Evolutionary conservation across 2,329 filamentous ascomycete genomes (phyloP).

Genomic region (Lecanicillium sp.): DNA sequence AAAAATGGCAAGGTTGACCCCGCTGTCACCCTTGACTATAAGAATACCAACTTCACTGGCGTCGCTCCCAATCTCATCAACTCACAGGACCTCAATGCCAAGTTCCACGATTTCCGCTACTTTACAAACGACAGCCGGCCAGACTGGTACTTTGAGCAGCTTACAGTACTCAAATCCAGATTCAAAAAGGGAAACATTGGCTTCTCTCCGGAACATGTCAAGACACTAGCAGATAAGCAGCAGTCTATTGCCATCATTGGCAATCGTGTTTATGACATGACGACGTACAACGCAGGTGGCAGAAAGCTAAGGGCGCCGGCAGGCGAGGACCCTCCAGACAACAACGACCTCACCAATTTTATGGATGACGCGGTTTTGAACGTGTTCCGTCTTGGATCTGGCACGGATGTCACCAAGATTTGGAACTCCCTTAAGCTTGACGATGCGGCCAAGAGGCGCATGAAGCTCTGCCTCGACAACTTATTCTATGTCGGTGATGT

Average conservation of each 20-base stretch:
- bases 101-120: conserved; percentile 89
- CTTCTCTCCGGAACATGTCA: conserved; percentile 71
- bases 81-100: conserved; percentile 60
- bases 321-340: conserved; percentile 39
- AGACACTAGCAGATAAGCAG: conserved; percentile 57
- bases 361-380: conserved; percentile 69
- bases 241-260: conserved; percentile 73
- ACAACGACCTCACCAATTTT: conserved; percentile 59
- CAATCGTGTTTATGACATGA: conserved; percentile 79
- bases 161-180: conserved; percentile 65
- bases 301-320: conserved; percentile 52
- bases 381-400: conserved; percentile 70
- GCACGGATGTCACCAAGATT: conserved; percentile 73
- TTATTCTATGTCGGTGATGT: conserved; percentile 90
- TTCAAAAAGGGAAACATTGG: conserved; percentile 86
- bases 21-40: conserved; percentile 79
- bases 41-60: conserved; percentile 65
- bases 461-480: conserved; percentile 83
- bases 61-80: conserved; percentile 54
- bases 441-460: conserved; percentile 49
- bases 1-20: conserved; percentile 56
- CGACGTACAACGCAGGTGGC: conserved; percentile 71
- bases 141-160: conserved; percentile 90
- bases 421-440: conserved; percentile 66
- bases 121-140: conserved; percentile 74